Evolutionary conservation across 2,329 filamentous ascomycete genomes (phyloP), one percentile per base, ranked within the genome.

Genomic region (Capronia coronata): DNA sequence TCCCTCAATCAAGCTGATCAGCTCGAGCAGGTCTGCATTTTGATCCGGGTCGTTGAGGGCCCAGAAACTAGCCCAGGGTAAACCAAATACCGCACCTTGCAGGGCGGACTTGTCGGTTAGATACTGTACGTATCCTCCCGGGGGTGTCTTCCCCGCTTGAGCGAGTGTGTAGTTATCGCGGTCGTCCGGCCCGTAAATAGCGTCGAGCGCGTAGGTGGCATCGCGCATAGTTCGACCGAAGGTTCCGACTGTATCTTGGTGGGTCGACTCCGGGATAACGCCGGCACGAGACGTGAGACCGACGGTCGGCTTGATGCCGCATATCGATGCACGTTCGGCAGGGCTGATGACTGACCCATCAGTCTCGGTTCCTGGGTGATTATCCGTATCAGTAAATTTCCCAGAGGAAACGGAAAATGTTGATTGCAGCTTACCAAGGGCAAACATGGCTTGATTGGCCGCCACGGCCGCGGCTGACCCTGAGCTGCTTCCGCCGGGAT

Each of bases 1-100:
- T 0, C 64, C 63, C 61, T 77, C 60, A 29, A 89, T 77, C 19
- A 79, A 61, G 0, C 69, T 61, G 9, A 87, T 60, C 1, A 78
- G 59, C 1, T 67, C 63, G 59, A 76, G 63, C 2, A 88, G 73
- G 5, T 73, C 69, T 0, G 68, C 57, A 46, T 75, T 72, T 65
- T 86, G 80, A 30, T 78, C 73, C 1, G 65, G 57, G 35, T 80
- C 74, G 0, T 79, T 78, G 39, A 80, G 69, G 0, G 74, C 69
- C 85, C 84, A 89, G 67, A 88, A 88, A 56, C 77, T 80, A 35
- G 78, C 65, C 84, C 84, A 87, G 0, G 85, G 84, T 0, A 89
- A 67, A 5, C 84, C 85, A 49, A 89, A 87, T 0, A 70, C 75
- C 1, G 82, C 83, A 7, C 76, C 78, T 57, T 75, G 69, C 0